Base-by-base conservation (phyloP, 1,139 yeast species). In the Taiozyma sp. region DNA sequence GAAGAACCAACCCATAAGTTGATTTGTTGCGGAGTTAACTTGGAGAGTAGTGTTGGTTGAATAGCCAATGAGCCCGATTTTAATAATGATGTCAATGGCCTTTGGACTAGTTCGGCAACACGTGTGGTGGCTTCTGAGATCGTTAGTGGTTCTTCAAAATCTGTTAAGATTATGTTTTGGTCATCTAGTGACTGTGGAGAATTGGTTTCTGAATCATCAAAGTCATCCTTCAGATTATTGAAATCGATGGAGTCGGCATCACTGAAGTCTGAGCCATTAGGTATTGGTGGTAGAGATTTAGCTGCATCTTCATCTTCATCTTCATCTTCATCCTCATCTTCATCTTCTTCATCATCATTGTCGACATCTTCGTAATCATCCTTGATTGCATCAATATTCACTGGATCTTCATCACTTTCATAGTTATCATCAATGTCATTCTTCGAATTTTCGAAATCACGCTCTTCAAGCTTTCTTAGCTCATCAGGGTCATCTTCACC, bases 1-100 rank as follows among this genome's bases (percentile, higher is more conserved):
- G 63, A 54, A 10, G 70, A 68, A 1, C 92, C 92, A 70, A 84
- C 74, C 93, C 93, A 86, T 13, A 85, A 65, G 62, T 86, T 86
- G 42, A 86, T 80, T 62, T 85, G 92, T 65, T 86, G 92, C 1
- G 91, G 84, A 2, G 79, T 66, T 14, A 84, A 65, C 2, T 64
- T 64, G 8, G 66, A 54, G 39, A 83, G 65, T 4, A 79, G 63
- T 1, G 59, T 55, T 0, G 84, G 84, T 7, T 63, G 61, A 16
- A 76, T 58, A 1, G 85, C 79, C 12, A 82, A 62, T 0, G 38
- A 46, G 19, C 53, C 49, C 16, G 58, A 43, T 1, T 59, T 51
- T 19, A 71, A 58, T 24, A 81, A 64, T 43, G 71, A 71, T 1
- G 84, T 75, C 54, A 85, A 69, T 4, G 92, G 92, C 9, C 83